Evolutionary conservation across 129 eudicot species (phyloP).

Genomic region (Sambucus nigra): DNA sequence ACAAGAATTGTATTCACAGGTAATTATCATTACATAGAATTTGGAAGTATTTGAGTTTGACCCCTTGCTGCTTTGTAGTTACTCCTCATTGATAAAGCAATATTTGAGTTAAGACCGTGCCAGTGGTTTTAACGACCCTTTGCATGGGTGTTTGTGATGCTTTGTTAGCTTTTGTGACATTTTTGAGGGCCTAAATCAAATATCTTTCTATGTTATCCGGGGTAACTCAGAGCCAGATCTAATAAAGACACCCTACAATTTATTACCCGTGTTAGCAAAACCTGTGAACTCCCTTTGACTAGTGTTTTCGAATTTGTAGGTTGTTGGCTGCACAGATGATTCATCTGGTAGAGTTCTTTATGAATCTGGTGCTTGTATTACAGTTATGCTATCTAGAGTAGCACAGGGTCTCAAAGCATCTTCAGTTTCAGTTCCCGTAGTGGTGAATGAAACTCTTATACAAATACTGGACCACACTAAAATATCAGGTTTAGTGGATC

Average conservation of each 20-base stretch:
- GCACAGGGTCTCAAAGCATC: constrained; percentile 57
- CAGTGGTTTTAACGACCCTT: too few species aligned
- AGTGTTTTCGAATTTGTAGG: constrained; percentile 28
- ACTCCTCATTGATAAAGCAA: too few species aligned
- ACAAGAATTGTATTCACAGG: constrained; percentile 72
- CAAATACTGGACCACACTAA: constrained; percentile 75
- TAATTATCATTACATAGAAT: constrained; percentile 18
- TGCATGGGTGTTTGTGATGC: too few species aligned
- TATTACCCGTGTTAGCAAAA: constrained; percentile 5
- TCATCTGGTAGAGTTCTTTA: constrained; percentile 63
- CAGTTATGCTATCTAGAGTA: constrained; percentile 59
- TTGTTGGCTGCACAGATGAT: constrained; percentile 44
- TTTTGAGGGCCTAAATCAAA: too few species aligned
- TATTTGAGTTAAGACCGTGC: too few species aligned
- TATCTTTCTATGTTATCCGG: too few species aligned
- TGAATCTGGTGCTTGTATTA: constrained; percentile 68
- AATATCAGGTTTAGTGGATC: constrained; percentile 48
- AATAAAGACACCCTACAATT: too few species aligned
- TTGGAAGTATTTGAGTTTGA: too few species aligned
- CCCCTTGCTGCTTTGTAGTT: too few species aligned
- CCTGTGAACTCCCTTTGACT: constrained; percentile 13
- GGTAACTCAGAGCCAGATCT: too few species aligned
- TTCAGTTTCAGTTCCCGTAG: constrained; percentile 18
- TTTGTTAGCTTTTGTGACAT: too few species aligned
- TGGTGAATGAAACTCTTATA: constrained; percentile 30